Evolutionary conservation across 1,284 basidiomycete genomes (phyloP), one percentile per base, ranked within the genome.

Genomic region (Trichosporon coremiiforme): DNA sequence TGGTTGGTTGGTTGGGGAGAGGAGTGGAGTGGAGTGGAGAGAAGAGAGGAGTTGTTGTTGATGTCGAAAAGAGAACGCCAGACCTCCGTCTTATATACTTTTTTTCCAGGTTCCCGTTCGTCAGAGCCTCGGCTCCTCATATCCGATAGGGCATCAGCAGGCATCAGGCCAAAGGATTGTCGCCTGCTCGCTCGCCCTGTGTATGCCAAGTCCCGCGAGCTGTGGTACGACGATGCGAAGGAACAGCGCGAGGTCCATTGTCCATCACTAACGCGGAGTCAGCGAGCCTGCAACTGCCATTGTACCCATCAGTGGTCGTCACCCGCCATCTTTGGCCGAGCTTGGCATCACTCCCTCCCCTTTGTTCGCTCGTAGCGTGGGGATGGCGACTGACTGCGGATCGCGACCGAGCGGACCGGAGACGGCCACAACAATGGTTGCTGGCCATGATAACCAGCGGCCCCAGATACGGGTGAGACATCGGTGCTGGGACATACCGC

Each of bases 1-100:
- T 33, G 57, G 57, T 33, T 60, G 12, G 29, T 57, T n/a, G 57
- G 57, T 60, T 33, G 29, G 31, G 5, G 31, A 60, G 29, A 33
- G n/a, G n/a, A n/a, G n/a, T n/a, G n/a, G n/a, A n/a, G n/a, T n/a
- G 57, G 29, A 60, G 55, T 12, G 25, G 12, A 31, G 29, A 60
- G 57, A 33, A 60, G 31, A 60, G 57, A 60, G 31, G 55, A 29
- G 55, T 31, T 25, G 57, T 33, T 60, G 57, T 60, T 60, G 57
- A 60, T 60, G 57, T n/a, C 17, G 31, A 33, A 33, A 31, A 33
- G 29, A 60, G 29, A 33, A 17, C 57, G 57, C 9, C 47, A 53
- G 47, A 53, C 47, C 15, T 6, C 17, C 47, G 47, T 53, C 47
- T 53, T 53, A 53, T 53, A 53, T 53, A 53, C 8, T 20, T 53